Evolutionary conservation across 805 yeast genomes (phyloP), one percentile per base, ranked within the genome.

Genomic region (Alloascoidea hylecoeti): DNA sequence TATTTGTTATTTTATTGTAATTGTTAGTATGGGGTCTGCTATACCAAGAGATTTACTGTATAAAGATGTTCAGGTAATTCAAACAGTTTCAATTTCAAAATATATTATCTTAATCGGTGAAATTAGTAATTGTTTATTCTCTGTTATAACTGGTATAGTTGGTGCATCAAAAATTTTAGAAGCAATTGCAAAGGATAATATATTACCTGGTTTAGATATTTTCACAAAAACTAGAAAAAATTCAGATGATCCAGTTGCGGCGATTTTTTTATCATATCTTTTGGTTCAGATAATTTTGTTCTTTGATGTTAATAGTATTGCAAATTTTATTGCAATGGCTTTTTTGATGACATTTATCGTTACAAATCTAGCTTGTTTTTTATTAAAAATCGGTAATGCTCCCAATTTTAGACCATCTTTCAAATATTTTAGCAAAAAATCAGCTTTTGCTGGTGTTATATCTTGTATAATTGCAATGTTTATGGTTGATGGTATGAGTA

Each of bases 361-460:
- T 2, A 86, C 94, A 27, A 92, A 92, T 50, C 57, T 89, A 44
- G 97, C 98, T 2, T 94, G 98, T 54, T 86, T 89, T 52, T 57
- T 92, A 38, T 65, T 92, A 47, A 80, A 78, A 44, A 60, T 92
- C 3, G 89, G 96, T 0, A 74, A 95, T 1, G 98, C 98, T 3
- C 98, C 99, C n/a, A 92, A 94, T 55, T 92, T 92, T 58, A 66
- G 99, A 50, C 99, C 99, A 3, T 83, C 95, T 2, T 92, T 92
- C 66, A 78, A 72, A 41, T 92, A 78, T 50, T 92, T 92, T 61
- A 79, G 75, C 48, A 68, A 86, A 36, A 65, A 70, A 34, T 85
- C 97, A 0, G 97, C 98, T 0, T 66, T 76, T 2, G 48, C 68
- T 1, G 99, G 96, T 2, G 78, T 80, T 0, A 38, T 75, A 0